Evolutionary conservation across 2,329 filamentous ascomycete species (phyloP).

Genomic region (Drechslerella stenobrocha): DNA sequence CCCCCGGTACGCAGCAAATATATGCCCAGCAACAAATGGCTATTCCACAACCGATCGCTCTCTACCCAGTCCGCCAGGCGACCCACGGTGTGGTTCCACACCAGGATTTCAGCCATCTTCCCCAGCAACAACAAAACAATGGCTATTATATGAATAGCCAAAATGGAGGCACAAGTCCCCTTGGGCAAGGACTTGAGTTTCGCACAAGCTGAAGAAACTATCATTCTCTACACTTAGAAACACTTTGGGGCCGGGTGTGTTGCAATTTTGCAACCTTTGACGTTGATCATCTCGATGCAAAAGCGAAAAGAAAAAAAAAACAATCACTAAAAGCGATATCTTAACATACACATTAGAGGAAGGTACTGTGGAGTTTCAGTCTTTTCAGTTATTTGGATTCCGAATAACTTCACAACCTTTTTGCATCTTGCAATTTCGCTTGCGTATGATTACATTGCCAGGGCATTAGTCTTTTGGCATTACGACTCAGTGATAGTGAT

Average conservation of each 20-base stretch:
- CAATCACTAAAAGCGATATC: conserved; percentile 40
- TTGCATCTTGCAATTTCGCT: conserved; percentile 24
- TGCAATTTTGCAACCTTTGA: conserved; percentile 25
- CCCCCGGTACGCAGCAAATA: conserved; percentile 43
- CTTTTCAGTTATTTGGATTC: conserved; percentile 15
- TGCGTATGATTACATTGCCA: conserved; percentile 35
- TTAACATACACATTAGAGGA: conserved; percentile 48
- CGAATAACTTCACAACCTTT: conserved; percentile 23
- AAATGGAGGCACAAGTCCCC: conserved; percentile 39
- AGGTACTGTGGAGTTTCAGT: conserved; percentile 48
- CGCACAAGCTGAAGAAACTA: conserved; percentile 24
- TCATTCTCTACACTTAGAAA: conserved; percentile 1
- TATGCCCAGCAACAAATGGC: conserved; percentile 45
- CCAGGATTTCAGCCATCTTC: conserved; percentile 46
- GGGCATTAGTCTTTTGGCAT: conserved; percentile 38
- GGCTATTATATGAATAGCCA: conserved; percentile 44
- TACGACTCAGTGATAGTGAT: conserved; percentile 22
- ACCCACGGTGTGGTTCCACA: conserved; percentile 43
- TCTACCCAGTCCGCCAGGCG: conserved; percentile 40
- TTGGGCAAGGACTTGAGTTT: conserved; percentile 38
- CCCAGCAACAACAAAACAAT: conserved; percentile 47
- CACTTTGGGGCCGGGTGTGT: conserved; percentile 8
- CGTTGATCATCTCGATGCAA: background rate
- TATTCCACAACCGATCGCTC: conserved; percentile 33
- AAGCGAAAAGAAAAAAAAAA: conserved; percentile 21